Evolutionary conservation across 2,329 filamentous ascomycete genomes (phyloP).

Genomic region (Fusarium pseudoanthophilum): DNA sequence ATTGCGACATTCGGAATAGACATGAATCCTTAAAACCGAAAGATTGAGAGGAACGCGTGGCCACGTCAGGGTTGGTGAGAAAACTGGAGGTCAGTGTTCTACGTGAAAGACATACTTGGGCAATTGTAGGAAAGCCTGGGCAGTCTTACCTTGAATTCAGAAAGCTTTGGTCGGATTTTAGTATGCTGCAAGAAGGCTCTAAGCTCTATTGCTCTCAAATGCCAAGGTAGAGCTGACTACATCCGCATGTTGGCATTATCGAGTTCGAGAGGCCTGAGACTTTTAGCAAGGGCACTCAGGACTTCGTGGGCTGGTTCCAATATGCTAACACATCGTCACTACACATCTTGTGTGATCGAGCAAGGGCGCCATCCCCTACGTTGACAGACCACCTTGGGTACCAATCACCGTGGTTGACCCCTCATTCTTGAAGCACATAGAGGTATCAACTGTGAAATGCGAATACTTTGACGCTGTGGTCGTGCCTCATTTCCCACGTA

Average conservation of each 20-base stretch:
- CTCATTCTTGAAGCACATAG: background rate
- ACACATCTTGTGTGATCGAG: background rate
- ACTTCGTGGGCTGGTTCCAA: background rate
- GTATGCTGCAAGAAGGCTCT: background rate
- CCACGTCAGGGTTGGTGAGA: background rate
- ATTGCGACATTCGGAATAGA: background rate
- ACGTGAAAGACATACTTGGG: background rate
- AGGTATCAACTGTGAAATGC: background rate
- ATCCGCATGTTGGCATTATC: background rate
- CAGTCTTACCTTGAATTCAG: background rate
- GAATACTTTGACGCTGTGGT: background rate
- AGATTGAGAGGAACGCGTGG: background rate
- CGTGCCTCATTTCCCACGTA: background rate
- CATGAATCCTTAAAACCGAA: background rate
- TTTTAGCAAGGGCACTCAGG: background rate
- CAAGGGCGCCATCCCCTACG: background rate
- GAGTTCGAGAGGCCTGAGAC: background rate
- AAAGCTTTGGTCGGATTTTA: background rate
- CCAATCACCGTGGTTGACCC: background rate
- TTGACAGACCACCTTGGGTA: background rate
- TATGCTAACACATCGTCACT: background rate
- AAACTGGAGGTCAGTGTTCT: accelerated
- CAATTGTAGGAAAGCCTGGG: background rate
- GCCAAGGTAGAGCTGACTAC: background rate
- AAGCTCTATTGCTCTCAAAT: background rate